phyloP scores from a whole-genome alignment of 2,329 filamentous ascomycete genomes.

The Scedosporium apiospermum region DNA sequence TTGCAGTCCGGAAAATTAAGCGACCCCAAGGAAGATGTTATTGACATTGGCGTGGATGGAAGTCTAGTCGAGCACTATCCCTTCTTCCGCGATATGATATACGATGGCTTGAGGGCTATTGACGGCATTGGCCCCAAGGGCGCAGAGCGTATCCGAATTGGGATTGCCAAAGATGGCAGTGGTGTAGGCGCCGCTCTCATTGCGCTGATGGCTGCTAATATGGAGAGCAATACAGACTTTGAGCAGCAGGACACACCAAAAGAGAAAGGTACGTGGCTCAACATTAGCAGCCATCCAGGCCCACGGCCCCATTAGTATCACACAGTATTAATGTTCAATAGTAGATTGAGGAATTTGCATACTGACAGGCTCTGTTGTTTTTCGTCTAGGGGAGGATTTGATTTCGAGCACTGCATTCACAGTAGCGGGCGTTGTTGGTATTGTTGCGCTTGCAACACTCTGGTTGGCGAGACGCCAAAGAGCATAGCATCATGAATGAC shows the following conservation, averaged over 20 bases:
- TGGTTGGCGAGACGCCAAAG: conserved; percentile 10
- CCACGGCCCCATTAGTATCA: background rate
- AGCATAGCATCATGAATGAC: background rate
- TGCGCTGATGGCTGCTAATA: conserved; percentile 72
- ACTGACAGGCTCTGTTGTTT: background rate
- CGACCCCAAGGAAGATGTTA: conserved; percentile 55
- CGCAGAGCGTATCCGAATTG: conserved; percentile 82
- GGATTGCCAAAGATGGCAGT: conserved; percentile 92
- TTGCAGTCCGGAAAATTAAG: conserved; percentile 67
- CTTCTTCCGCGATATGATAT: conserved; percentile 78
- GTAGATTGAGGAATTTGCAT: background rate
- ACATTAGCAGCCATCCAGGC: background rate
- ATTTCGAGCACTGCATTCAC: conserved; percentile 21
- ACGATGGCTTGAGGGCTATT: conserved; percentile 69
- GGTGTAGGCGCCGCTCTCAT: conserved; percentile 74
- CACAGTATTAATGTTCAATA: background rate
- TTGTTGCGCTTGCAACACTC: conserved; percentile 26
- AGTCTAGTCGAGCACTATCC: conserved; percentile 94
- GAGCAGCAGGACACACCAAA: background rate
- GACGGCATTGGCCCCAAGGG: conserved; percentile 68
- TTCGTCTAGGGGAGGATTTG: conserved; percentile 20
- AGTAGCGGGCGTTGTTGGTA: conserved; percentile 25
- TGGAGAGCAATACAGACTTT: conserved; percentile 34
- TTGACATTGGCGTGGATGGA: conserved; percentile 90
- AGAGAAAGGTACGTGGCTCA: background rate